Conservation (phyloP, 768 basidiomycete genomes). For the Termitomyces sp. region DNA sequence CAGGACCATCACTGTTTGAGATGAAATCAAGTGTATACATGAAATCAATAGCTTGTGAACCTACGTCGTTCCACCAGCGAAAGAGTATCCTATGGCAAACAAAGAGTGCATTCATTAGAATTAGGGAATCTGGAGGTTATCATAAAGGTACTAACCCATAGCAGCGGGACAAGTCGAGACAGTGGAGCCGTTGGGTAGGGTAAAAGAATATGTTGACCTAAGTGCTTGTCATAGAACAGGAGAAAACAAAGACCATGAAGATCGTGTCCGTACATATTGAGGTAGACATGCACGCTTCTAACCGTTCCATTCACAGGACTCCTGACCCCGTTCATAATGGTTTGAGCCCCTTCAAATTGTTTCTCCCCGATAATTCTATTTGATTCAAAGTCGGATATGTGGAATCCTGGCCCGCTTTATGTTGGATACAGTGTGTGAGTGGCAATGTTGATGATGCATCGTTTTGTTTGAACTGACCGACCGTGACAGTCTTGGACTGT, state of each 20-base stretch:
- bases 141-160: conserved; percentile 42
- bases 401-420: conserved; percentile 72
- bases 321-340: conserved; percentile 50
- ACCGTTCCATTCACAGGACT: conserved; percentile 52
- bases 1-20: conserved; percentile 68
- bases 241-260: background rate
- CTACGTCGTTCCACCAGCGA: conserved; percentile 79
- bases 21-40: background rate
- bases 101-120: background rate
- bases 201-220: conserved; percentile 63
- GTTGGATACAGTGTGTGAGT: conserved; percentile 10
- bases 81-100: conserved; percentile 50
- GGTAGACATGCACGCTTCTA: conserved; percentile 60
- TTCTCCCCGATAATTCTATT: conserved; percentile 65
- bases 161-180: conserved; percentile 77
- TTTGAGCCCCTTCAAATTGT: conserved; percentile 66
- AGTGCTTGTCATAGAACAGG: background rate
- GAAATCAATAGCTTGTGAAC: conserved; percentile 14
- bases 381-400: conserved; percentile 68
- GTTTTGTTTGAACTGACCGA: conserved; percentile 33
- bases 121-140: background rate
- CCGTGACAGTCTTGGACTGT: conserved; percentile 65
- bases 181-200: conserved; percentile 57
- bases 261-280: conserved; percentile 54
- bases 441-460: background rate